phyloP scores from a whole-genome alignment of 805 yeast species.

The Teunomyces aglyptinius region DNA sequence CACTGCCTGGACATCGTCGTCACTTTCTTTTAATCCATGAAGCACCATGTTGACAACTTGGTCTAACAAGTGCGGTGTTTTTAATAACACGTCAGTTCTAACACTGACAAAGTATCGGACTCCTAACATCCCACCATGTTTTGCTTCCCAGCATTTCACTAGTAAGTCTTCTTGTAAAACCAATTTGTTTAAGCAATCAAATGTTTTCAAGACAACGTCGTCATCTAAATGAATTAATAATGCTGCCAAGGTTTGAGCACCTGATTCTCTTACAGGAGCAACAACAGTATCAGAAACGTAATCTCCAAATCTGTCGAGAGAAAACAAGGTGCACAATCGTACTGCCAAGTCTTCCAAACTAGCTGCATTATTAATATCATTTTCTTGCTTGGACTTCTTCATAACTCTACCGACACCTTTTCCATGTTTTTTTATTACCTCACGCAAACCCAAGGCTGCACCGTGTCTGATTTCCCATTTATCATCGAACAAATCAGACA shows the following conservation, averaged over 20 bases:
- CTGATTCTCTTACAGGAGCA: constrained; percentile 96
- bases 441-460: constrained; percentile 88
- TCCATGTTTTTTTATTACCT: constrained; percentile 79
- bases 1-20: constrained; percentile 96
- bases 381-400: constrained; percentile 60
- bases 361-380: constrained; percentile 59
- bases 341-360: constrained; percentile 88
- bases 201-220: constrained; percentile 57
- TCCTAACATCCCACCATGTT: constrained; percentile 97
- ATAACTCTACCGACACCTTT: constrained; percentile 78
- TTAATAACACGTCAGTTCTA: constrained; percentile 70
- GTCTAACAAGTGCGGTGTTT: constrained; percentile 57
- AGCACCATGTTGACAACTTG: constrained; percentile 80
- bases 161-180: constrained; percentile 61
- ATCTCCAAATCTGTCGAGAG: constrained; percentile 94
- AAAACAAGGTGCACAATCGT: constrained; percentile 78
- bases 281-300: constrained; percentile 96
- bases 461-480: constrained; percentile 97
- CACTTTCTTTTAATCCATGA: constrained; percentile 72
- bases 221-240: constrained; percentile 70
- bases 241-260: constrained; percentile 93
- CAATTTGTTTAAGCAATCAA: constrained; percentile 61
- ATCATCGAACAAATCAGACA: constrained; percentile 78
- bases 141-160: constrained; percentile 87
- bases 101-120: constrained; percentile 88